phyloP scores from a whole-genome alignment of 805 yeast genomes.

The Lipomyces chichibuensis region DNA sequence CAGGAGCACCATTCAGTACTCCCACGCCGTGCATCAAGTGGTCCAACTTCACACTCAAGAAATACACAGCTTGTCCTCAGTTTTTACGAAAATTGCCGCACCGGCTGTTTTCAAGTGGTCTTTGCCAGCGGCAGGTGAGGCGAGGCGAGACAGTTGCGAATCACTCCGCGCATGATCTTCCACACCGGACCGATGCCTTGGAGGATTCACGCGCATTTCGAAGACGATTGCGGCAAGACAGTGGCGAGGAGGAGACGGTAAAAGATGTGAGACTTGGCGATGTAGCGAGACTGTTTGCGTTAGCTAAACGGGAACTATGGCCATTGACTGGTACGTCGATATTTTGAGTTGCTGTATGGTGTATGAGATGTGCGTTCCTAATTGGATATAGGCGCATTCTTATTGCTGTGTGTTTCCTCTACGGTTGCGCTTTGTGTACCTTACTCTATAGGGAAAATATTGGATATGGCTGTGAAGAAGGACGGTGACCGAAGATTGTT shows the following conservation, averaged over 20 bases:
- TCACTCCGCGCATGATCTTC: background rate
- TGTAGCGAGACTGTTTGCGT: constrained; percentile 53
- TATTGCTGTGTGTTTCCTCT: constrained; percentile 68
- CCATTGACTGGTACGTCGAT: constrained; percentile 57
- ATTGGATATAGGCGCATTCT: constrained; percentile 54
- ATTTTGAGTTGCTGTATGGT: background rate
- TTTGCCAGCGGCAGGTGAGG: background rate
- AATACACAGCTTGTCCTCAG: background rate
- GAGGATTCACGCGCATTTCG: background rate
- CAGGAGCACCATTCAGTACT: background rate
- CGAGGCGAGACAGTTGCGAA: background rate
- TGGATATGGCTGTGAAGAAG: constrained; percentile 64
- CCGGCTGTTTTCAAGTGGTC: background rate
- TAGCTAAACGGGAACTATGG: constrained; percentile 60
- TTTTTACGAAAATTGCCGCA: background rate
- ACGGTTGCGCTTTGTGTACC: constrained; percentile 83
- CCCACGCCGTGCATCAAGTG: background rate
- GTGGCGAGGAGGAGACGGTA: constrained; percentile 4
- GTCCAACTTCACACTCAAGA: background rate
- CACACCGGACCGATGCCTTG: background rate
- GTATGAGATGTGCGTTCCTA: background rate
- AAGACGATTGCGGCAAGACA: background rate
- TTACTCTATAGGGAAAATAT: constrained; percentile 75
- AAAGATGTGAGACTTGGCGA: constrained; percentile 42
- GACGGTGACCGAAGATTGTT: constrained; percentile 46